phyloP scores from a whole-genome alignment of 2,329 filamentous ascomycete genomes.

The Sclerotinia glacialis region DNA sequence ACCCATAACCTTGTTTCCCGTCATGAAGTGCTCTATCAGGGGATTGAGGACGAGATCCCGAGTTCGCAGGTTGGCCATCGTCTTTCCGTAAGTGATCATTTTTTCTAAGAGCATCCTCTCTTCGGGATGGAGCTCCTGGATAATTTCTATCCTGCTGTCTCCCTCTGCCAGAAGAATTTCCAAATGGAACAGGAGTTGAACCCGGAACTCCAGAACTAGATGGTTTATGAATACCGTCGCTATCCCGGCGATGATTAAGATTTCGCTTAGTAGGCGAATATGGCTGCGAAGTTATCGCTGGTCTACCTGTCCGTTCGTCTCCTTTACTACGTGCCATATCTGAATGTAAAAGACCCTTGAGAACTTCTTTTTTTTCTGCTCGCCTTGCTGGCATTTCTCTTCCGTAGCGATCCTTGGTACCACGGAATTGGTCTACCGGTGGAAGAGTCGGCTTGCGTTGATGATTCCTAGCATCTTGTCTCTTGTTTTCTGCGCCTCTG shows the following conservation, averaged over 20 bases:
- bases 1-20: not conserved
- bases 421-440: not conserved
- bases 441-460: not conserved
- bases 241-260: not conserved
- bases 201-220: not conserved
- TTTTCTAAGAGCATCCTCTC: not conserved
- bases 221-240: not conserved
- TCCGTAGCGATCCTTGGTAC: not conserved
- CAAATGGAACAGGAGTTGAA: not conserved
- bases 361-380: not conserved
- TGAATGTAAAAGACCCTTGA: not conserved
- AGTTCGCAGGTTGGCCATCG: not conserved
- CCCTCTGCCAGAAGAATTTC: not conserved
- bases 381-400: not conserved
- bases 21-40: not conserved
- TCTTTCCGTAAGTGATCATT: not conserved
- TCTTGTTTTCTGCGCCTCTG: not conserved
- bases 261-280: constrained; percentile 3
- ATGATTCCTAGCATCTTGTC: not conserved
- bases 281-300: not conserved
- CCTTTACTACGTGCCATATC: not conserved
- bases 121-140: not conserved
- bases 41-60: not conserved
- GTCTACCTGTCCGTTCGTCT: not conserved
- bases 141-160: not conserved